phyloP scores from a whole-genome alignment of 164 flowering plant species.

The Brasenia schreberi region DNA sequence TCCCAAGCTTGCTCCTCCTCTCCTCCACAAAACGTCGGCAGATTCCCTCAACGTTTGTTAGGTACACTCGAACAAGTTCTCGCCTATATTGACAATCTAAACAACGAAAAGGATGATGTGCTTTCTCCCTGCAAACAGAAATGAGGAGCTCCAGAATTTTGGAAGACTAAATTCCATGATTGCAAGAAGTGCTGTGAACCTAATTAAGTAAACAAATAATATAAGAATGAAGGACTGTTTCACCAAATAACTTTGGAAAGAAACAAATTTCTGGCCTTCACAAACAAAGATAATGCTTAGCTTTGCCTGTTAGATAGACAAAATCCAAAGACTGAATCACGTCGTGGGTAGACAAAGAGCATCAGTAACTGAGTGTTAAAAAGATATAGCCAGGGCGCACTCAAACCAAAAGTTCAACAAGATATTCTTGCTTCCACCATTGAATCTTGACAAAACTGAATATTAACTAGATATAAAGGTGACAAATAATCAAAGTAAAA shows the following conservation, averaged over 20 bases:
- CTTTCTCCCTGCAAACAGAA: slow-evolving; percentile 51
- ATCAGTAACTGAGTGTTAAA: too few relatives aligned
- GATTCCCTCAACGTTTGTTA: slow-evolving; percentile 79
- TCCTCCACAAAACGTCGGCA: slow-evolving; percentile 87
- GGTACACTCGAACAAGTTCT: slow-evolving; percentile 87
- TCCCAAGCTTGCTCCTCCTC: slow-evolving; percentile 69
- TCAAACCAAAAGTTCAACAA: too few relatives aligned
- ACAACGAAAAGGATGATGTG: slow-evolving; percentile 84
- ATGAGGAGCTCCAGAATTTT: not conserved
- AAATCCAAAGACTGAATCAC: too few relatives aligned
- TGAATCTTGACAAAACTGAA: too few relatives aligned
- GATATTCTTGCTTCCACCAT: too few relatives aligned
- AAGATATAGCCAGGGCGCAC: too few relatives aligned
- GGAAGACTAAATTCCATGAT: not conserved
- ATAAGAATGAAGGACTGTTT: not conserved
- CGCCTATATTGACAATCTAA: slow-evolving; percentile 89
- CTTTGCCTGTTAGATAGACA: too few relatives aligned
- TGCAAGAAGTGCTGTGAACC: not conserved
- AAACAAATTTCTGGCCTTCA: too few relatives aligned
- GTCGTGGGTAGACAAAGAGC: too few relatives aligned
- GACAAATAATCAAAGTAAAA: too few relatives aligned
- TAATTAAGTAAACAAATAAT: not conserved
- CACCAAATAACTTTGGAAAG: not conserved
- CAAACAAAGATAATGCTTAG: too few relatives aligned
- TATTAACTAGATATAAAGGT: too few relatives aligned